Evolutionary conservation across 1,284 basidiomycete genomes (phyloP).

Genomic region (Fomes fomentarius): DNA sequence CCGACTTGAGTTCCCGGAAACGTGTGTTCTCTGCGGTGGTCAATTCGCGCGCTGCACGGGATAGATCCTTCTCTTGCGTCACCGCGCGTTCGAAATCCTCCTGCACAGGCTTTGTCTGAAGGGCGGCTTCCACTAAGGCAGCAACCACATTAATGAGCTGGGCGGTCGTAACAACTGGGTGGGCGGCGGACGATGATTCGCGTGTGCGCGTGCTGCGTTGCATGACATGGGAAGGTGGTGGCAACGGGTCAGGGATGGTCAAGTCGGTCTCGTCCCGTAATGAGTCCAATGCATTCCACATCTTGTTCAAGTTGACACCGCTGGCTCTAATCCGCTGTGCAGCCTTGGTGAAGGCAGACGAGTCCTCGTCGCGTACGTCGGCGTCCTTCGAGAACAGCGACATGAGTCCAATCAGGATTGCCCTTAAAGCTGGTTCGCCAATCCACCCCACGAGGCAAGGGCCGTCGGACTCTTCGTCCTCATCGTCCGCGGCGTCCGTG

Average conservation of each 20-base stretch:
- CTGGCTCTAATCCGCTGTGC: slow-evolving; percentile 55
- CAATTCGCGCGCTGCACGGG: slow-evolving; percentile 52
- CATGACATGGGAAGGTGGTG: slow-evolving; percentile 44
- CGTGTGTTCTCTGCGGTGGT: slow-evolving; percentile 47
- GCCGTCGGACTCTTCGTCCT: slow-evolving; percentile 41
- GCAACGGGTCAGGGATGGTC: slow-evolving; percentile 58
- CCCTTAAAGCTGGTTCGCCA: slow-evolving; percentile 62
- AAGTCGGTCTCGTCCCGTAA: slow-evolving; percentile 42
- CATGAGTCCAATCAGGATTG: slow-evolving; percentile 61
- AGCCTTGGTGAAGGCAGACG: slow-evolving; percentile 38
- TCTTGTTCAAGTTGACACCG: slow-evolving; percentile 59
- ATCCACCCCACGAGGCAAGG: slow-evolving; percentile 57
- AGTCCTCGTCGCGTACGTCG: slow-evolving; percentile 29
- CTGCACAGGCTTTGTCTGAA: slow-evolving; percentile 51
- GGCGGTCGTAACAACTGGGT: slow-evolving; percentile 48
- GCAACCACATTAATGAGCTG: slow-evolving; percentile 69
- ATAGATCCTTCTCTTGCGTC: slow-evolving; percentile 55
- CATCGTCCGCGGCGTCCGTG: slow-evolving; percentile 16
- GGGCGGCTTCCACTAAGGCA: slow-evolving; percentile 54
- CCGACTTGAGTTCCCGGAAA: slow-evolving; percentile 41
- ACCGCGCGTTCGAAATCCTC: slow-evolving; percentile 60
- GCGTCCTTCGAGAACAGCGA: slow-evolving; percentile 51
- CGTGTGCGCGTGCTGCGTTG: slow-evolving; percentile 40
- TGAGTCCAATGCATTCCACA: slow-evolving; percentile 57
- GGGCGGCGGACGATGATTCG: slow-evolving; percentile 16